Evolutionary conservation across 2,329 filamentous ascomycete genomes (phyloP), one percentile per base, ranked within the genome.

Genomic region (Trichoderma breve): DNA sequence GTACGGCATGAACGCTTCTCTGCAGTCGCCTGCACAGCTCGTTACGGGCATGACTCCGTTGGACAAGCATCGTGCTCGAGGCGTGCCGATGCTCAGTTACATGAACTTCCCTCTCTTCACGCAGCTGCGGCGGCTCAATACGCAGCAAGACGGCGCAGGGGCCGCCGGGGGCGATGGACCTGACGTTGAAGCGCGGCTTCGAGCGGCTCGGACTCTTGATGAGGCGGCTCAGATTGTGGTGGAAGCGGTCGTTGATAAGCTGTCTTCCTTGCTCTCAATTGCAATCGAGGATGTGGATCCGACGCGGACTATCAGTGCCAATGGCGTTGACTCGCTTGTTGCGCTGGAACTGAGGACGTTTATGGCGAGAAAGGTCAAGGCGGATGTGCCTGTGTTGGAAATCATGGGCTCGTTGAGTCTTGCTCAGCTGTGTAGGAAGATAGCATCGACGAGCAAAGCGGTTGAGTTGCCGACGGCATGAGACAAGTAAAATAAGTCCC

Each of bases 301-400:
- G 12, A 72, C 70, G 55, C 72, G 74, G 57, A 75, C 76, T 5
- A 70, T 76, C 24, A 76, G 74, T 15, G 71, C 71, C 6, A 75
- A 78, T 28, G 76, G 76, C 11, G 73, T 78, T 11, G 77, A 78
- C 60, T 77, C 75, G 15, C 55, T 78, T n/a, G 76, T 78, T 6
- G 76, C 76, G 12, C 74, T 77, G 26, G 77, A 78, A 57, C 71
- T 78, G 65, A 71, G 77, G 14, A 76, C 76, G 34, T 78, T 74
- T 73, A 73, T 78, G 43, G 68, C 73, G n/a, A 75, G 73, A 68
- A 75, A 77, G 51, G 72, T 77, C 32, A 72, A 75, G 12, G 76
- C 75, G 6, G 75, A 78, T 34, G 73, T 78, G 18, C 74, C 75
- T 21, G 68, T 78, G 12, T 76, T 78, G 60, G 77, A 77, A 28